Percentiles rank a stretch among this genome's conserved stretches.
These are phyloP conservation scores for Nasturtium officinale DNA, from an alignment of 345 rosid species.

Conservation along the genomic window DNA sequence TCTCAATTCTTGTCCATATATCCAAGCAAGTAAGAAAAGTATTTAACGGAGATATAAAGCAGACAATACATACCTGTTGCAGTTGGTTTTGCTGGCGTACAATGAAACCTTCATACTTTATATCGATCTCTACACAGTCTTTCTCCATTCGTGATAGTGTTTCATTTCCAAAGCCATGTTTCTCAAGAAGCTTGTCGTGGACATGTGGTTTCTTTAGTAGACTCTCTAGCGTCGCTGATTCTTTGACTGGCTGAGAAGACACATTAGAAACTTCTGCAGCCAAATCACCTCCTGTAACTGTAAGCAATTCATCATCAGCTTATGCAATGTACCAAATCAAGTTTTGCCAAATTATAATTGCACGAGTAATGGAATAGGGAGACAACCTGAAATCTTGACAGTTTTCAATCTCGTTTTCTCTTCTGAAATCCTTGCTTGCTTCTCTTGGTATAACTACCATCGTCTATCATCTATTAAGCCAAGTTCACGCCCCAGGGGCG, in stretches of 20 bases:
- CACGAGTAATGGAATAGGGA: background rate
- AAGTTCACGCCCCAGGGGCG: slow-evolving; percentile 86
- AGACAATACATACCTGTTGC: slow-evolving; percentile 62
- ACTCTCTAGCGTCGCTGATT: slow-evolving; percentile 76
- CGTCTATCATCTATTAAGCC: slow-evolving; percentile 92
- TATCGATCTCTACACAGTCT: slow-evolving; percentile 88
- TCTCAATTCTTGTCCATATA: background rate
- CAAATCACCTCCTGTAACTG: slow-evolving; percentile 71
- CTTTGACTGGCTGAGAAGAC: slow-evolving; percentile 87
- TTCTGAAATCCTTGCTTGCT: slow-evolving; percentile 76
- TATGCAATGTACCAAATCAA: background rate
- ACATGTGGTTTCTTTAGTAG: slow-evolving; percentile 95
- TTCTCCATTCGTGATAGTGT: slow-evolving; percentile 71
- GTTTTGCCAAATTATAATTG: background rate
- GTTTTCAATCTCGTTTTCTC: slow-evolving; percentile 79
- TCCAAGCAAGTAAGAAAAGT: background rate
- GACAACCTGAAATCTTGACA: slow-evolving; percentile 80
- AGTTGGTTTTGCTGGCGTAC: slow-evolving; percentile 78
- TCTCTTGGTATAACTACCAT: slow-evolving; percentile 86
- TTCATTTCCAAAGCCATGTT: slow-evolving; percentile 82
- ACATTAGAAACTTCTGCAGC: slow-evolving; percentile 67
- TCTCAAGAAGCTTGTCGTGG: slow-evolving; percentile 69
- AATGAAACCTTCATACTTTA: slow-evolving; percentile 95
- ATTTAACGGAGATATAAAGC: background rate
- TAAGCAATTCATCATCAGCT: slow-evolving; percentile 11